Percentiles rank a stretch among this genome's conserved stretches.
Evolutionary conservation across 805 yeast genomes (phyloP).

Genomic region (Debaryomyces tyrocola): DNA sequence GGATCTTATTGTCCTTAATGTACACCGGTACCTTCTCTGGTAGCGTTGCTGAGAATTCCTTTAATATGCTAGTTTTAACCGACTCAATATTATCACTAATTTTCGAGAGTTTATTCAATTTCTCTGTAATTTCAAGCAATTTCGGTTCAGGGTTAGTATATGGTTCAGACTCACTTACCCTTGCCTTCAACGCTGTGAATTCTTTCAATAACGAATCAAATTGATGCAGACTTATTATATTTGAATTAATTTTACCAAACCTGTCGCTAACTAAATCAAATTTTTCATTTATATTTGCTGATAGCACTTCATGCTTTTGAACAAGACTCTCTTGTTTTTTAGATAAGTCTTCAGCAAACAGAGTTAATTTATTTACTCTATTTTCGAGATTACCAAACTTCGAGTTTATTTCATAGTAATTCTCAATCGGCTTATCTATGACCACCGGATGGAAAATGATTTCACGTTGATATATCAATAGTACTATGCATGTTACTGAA

Average conservation of each 20-base stretch:
- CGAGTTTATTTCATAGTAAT: conserved; percentile 11
- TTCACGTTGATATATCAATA: conserved; percentile 1
- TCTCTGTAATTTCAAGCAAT: conserved; percentile 15
- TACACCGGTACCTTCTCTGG: conserved; percentile 35
- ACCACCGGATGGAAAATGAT: neutral
- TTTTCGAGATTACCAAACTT: conserved; percentile 13
- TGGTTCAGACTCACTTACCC: conserved; percentile 8
- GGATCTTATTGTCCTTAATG: conserved; percentile 32
- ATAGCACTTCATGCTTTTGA: conserved; percentile 14
- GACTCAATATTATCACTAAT: conserved; percentile 12
- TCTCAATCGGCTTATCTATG: conserved; percentile 4
- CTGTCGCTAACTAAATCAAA: conserved; percentile 15
- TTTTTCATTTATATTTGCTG: conserved; percentile 11
- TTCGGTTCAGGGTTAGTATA: conserved; percentile 9
- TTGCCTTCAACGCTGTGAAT: conserved; percentile 10
- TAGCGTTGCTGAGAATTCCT: conserved; percentile 18
- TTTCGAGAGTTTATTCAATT: conserved; percentile 13
- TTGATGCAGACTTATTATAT: conserved; percentile 2
- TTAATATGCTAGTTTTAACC: conserved; percentile 16
- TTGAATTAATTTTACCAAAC: conserved; percentile 8
- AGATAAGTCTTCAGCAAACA: conserved; percentile 14
- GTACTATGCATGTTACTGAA: neutral
- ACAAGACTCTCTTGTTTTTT: conserved; percentile 18
- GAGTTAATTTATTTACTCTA: conserved; percentile 12
- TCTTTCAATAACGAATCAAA: conserved; percentile 11